phyloP scores from a whole-genome alignment of 306 rosid genomes.

The Psophocarpus tetragonolobus region DNA sequence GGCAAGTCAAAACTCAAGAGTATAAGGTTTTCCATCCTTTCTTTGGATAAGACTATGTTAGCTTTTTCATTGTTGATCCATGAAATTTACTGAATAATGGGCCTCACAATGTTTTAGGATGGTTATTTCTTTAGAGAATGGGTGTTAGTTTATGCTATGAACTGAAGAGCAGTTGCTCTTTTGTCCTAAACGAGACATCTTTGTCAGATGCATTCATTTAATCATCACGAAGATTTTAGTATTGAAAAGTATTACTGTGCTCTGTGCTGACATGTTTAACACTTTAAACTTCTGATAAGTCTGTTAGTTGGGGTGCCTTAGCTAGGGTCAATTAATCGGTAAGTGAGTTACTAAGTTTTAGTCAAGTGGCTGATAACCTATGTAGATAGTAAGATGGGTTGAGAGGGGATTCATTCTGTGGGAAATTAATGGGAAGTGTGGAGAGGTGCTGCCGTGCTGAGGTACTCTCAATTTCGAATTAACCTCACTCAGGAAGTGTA shows the following conservation, averaged over 20 bases:
- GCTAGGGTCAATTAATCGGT: too few species aligned
- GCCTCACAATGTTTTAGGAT: constrained; percentile 3
- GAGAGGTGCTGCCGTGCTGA: too few species aligned
- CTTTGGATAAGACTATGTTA: constrained; percentile 9
- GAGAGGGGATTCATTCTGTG: too few species aligned
- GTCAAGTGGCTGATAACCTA: too few species aligned
- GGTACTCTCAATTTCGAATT: too few species aligned
- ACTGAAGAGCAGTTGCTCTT: background rate
- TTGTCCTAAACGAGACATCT: background rate
- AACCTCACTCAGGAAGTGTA: too few species aligned
- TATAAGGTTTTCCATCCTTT: constrained; percentile 7
- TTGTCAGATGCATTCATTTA: background rate
- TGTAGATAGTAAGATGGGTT: too few species aligned
- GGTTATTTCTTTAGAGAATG: constrained; percentile 1
- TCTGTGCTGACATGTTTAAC: background rate
- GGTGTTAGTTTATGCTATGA: background rate
- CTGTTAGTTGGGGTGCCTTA: too few species aligned
- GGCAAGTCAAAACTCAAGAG: constrained; percentile 1
- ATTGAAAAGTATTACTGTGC: background rate
- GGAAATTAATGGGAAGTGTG: too few species aligned
- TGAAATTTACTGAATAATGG: background rate
- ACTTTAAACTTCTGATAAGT: too few species aligned
- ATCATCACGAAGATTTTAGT: constrained; percentile 2
- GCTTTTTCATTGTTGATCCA: constrained; percentile 4
- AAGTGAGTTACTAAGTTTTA: too few species aligned